Base-by-base conservation (phyloP, 192 early-diverging fungal genomes). In the Blastocladiella britannica region DNA sequence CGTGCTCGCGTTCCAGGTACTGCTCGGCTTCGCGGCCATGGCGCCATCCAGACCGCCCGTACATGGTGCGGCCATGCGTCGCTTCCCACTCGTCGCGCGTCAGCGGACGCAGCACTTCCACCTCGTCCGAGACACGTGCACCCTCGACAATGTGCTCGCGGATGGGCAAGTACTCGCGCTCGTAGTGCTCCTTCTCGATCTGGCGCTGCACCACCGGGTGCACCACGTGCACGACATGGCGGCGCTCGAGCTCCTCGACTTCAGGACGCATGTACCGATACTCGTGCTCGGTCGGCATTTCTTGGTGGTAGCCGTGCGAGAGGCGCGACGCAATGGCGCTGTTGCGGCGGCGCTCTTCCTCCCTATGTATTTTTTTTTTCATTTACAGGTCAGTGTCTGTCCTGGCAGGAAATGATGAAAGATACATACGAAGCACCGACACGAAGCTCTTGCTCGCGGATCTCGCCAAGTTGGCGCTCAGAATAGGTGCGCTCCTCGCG, bases 101-200 rank as follows among this genome's bases (percentile, higher is more conserved):
- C 37, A 47, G 12, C 15, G 37, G 37, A 9, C 18, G 12, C 15
- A 47, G 37, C 37, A 47, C 37, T 20, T 47, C 37, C 2, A 47
- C n/a, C 15, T 47, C 37, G 15, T 47, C 37, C 15, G 37, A 47
- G 4, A 47, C 37, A 20, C 37, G 37, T 20, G n/a, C 37, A 20
- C 37, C 37, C 37, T 47, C 37, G 37, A 47, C 37, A 47, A 47
- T 47, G 37, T 20, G 37, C 37, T 47, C 37, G 37, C 37, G 37
- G 15, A 47, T 20, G 9, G 37, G 37, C 37, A 47, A 20, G 37
- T 47, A 47, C 37, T 47, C 37, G 37, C 37, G 37, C 15, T 47
- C 37, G 37, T 20, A 20, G 37, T 20, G 37, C 37, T 47, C 37
- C 15, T 20, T 9, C 15, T 47, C 37, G 4, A 47, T 47, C 37